phyloP scores from a whole-genome alignment of 225 moss, liverwort and hornwort species.

The Pseudisothecium myosuroides region DNA sequence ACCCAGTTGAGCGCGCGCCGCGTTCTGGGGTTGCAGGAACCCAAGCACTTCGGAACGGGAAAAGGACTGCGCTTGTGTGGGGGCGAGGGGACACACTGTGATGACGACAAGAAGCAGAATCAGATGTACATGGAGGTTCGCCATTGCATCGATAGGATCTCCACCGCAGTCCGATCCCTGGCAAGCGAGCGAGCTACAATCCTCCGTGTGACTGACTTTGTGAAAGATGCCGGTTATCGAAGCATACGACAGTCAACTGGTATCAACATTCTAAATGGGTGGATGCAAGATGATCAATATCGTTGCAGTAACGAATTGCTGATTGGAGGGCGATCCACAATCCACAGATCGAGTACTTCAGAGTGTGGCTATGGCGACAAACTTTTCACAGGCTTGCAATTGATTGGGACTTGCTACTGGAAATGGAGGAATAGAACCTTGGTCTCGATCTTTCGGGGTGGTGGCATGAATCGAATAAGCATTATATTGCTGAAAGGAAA shows the following conservation, averaged over 20 bases:
- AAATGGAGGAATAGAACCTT: background rate
- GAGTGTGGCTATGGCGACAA: background rate
- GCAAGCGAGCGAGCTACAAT: background rate
- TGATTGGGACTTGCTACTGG: too few species aligned
- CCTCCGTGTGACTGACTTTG: background rate
- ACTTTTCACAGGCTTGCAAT: too few species aligned
- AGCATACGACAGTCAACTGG: background rate
- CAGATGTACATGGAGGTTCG: background rate
- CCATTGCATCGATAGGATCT: background rate
- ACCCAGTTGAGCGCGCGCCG: constrained; percentile 26
- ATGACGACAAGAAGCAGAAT: background rate
- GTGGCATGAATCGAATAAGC: background rate
- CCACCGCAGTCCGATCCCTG: background rate
- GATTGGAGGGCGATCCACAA: background rate
- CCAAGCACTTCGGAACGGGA: constrained; percentile 13
- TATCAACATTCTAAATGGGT: background rate
- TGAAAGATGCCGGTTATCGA: background rate
- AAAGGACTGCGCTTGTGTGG: background rate
- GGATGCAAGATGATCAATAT: background rate
- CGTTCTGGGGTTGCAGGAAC: constrained; percentile 34
- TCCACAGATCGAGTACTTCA: background rate
- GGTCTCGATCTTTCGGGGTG: background rate
- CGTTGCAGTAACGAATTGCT: background rate
- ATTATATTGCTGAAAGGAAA: background rate
- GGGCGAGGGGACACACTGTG: background rate